Conservation (phyloP, 192 early-diverging fungal species). For the Mortierella hygrophila region DNA sequence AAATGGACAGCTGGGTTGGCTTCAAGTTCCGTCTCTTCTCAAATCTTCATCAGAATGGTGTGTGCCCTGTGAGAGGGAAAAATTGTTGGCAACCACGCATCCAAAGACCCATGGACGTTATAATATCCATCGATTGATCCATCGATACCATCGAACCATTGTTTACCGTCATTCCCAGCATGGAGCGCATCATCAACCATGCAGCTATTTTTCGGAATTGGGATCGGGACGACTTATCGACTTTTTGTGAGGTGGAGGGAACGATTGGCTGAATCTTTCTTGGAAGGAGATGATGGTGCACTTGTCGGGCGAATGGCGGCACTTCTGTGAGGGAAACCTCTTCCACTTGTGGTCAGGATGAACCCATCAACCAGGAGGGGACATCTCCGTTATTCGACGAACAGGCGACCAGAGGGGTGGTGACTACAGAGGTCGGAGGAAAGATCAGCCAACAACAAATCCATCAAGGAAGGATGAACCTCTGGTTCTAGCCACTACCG, state of each 20-base stretch:
- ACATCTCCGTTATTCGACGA: no score
- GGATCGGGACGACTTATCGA: not conserved
- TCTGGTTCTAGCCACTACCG: not conserved
- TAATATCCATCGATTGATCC: slow-evolving; percentile 35
- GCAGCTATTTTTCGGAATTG: not conserved
- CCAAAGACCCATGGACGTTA: not conserved
- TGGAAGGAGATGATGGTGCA: not conserved
- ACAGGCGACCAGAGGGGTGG: not conserved
- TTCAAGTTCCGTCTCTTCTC: slow-evolving; percentile 24
- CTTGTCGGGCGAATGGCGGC: not conserved
- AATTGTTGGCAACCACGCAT: not conserved
- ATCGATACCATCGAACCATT: slow-evolving; percentile 7
- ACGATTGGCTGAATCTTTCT: not conserved
- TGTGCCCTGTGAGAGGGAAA: not conserved
- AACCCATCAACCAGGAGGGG: not conserved
- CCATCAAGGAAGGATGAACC: not conserved
- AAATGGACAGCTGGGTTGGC: not conserved
- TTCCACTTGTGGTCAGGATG: not conserved
- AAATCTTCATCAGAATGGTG: slow-evolving; percentile 22
- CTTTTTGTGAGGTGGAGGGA: not conserved
- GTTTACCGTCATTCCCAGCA: not conserved
- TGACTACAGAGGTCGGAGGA: not conserved
- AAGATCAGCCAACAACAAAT: not conserved
- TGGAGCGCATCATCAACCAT: not conserved
- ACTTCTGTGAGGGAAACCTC: not conserved